These are phyloP conservation scores for Dispira simplex DNA, from an alignment of 192 early-diverging fungal genomes.

Conservation along the genomic window DNA sequence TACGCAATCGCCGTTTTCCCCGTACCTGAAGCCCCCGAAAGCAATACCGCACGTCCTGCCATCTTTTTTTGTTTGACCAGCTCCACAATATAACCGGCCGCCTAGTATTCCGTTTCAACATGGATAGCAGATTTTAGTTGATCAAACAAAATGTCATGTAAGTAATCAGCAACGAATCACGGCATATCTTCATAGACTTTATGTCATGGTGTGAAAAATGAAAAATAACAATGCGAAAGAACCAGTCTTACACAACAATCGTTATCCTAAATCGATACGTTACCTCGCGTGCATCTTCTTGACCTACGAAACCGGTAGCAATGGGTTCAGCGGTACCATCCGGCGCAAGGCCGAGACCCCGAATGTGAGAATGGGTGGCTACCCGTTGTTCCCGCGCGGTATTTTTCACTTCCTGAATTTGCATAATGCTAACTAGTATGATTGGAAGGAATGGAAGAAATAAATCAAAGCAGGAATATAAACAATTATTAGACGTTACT, in stretches of 20 bases:
- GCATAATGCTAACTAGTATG: conserved; percentile 37
- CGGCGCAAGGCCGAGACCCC: conserved; percentile 75
- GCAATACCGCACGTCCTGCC: conserved; percentile 87
- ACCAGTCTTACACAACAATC: background rate
- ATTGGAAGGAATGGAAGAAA: no score
- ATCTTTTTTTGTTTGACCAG: conserved; percentile 92
- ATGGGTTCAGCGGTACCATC: conserved; percentile 81
- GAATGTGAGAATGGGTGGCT: conserved; percentile 96
- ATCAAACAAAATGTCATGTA: no score
- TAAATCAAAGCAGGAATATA: no score
- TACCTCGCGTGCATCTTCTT: conserved; percentile 91
- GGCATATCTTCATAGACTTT: no score
- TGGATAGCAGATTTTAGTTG: background rate
- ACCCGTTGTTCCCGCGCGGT: conserved; percentile 88
- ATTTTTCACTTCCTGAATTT: conserved; percentile 80
- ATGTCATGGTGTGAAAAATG: no score
- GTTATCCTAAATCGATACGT: background rate
- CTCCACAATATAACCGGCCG: conserved; percentile 86
- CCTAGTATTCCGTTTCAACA: conserved; percentile 29
- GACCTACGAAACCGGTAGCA: conserved; percentile 91
- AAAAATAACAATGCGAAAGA: no score
- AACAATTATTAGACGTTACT: no score
- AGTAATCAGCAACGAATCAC: no score
- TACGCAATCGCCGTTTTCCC: conserved; percentile 98
- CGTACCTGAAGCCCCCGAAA: conserved; percentile 93